These are phyloP conservation scores for Psilocybe azurescens DNA, from an alignment of 768 basidiomycete species.

Conservation along the genomic window DNA sequence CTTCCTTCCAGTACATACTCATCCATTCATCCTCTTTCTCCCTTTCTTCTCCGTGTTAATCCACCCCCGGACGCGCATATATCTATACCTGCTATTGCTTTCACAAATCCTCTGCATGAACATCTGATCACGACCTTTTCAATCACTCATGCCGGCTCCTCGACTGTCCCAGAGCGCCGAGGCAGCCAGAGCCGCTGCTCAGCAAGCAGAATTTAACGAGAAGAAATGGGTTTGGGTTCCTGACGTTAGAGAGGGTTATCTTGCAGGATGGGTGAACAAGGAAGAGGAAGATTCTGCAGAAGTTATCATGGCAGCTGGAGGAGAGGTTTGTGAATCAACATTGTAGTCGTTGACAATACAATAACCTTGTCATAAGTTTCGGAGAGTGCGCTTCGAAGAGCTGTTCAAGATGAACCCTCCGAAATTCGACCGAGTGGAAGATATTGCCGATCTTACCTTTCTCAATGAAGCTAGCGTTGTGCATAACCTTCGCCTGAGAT, in stretches of 20 bases:
- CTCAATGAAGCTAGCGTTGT: conserved; percentile 98
- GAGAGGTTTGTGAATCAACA: conserved; percentile 63
- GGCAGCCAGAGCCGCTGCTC: conserved; percentile 82
- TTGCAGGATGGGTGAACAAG: conserved; percentile 91
- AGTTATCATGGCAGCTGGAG: conserved; percentile 83
- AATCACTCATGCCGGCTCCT: conserved; percentile 49
- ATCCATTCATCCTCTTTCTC: conserved; percentile 16
- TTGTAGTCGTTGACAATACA: conserved; percentile 1
- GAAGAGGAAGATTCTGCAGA: conserved; percentile 86
- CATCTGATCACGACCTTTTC: conserved; percentile 2
- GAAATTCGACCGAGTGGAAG: conserved; percentile 96
- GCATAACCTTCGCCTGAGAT: conserved; percentile 93
- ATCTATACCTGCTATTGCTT: conserved; percentile 10
- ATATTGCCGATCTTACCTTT: conserved; percentile 97
- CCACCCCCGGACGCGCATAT: conserved; percentile 4
- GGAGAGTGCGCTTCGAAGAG: conserved; percentile 73
- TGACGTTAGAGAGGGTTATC: conserved; percentile 90
- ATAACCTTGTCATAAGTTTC: conserved; percentile 28
- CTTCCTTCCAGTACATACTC: neutral
- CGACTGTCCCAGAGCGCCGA: conserved; percentile 63
- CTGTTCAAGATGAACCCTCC: conserved; percentile 98
- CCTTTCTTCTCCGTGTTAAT: neutral
- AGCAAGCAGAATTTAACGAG: conserved; percentile 96
- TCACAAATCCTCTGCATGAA: conserved; percentile 18
- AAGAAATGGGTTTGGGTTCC: conserved; percentile 99